Evolutionary conservation across 2,329 filamentous ascomycete genomes (phyloP).

Genomic region (Calonectria leucothoes): DNA sequence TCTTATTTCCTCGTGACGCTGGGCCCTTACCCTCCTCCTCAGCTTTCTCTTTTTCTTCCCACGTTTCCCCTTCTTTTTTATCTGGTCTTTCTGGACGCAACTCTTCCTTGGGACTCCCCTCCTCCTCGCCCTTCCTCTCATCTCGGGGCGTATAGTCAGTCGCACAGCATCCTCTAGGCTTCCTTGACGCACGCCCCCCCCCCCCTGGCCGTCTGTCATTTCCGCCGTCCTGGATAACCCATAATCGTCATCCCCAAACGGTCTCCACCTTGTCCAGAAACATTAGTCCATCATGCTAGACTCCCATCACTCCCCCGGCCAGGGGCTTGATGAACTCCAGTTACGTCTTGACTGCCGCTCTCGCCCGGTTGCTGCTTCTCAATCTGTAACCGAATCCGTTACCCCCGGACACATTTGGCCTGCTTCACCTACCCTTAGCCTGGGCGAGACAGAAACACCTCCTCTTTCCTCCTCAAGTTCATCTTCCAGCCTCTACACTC

Average conservation of each 20-base stretch:
- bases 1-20: constrained; percentile 1
- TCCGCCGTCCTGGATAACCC: constrained; percentile 24
- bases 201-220: constrained; percentile 11
- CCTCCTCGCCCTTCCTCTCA: background rate
- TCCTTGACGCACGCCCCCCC: background rate
- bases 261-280: constrained; percentile 34
- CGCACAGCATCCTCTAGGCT: background rate
- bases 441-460: constrained; percentile 14
- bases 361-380: constrained; percentile 30
- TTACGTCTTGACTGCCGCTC: constrained; percentile 38
- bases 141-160: background rate
- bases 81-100: background rate
- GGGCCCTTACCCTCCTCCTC: background rate
- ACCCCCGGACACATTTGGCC: constrained; percentile 5
- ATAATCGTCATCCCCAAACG: constrained; percentile 24
- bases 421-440: constrained; percentile 15
- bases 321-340: constrained; percentile 38
- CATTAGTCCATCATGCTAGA: constrained; percentile 44
- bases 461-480: constrained; percentile 10
- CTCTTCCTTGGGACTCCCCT: background rate
- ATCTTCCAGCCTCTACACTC: background rate
- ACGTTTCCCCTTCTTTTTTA: background rate
- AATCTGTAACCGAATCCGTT: constrained; percentile 24
- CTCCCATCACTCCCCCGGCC: constrained; percentile 25
- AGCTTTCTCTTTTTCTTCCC: background rate